A percentile compares a stretch with the other conserved stretches of the same genome.
These are phyloP conservation scores for Hypocreales sp. DNA, from an alignment of 2,329 filamentous ascomycete genomes.

Conservation along the genomic window DNA sequence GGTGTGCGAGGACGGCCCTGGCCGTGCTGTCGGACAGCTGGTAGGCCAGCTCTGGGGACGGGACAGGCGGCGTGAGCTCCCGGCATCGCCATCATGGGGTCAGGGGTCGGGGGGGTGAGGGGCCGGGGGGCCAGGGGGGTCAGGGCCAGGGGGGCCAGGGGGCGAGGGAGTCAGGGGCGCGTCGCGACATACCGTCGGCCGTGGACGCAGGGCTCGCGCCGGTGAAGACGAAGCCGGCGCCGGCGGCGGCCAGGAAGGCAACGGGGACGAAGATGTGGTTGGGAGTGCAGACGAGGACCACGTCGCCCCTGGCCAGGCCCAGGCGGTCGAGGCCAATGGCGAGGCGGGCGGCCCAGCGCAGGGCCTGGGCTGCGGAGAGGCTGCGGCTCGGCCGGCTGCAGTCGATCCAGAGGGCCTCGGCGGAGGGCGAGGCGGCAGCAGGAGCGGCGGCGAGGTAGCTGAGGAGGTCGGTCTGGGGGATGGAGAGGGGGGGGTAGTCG, in stretches of 20 bases:
- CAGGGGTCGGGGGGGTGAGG: background rate
- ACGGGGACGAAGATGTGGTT: conserved; percentile 41
- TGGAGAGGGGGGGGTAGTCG: conserved; percentile 23
- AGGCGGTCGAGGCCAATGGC: conserved; percentile 29
- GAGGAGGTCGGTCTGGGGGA: conserved; percentile 28
- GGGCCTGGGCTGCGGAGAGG: conserved; percentile 29
- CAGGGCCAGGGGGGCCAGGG: no score
- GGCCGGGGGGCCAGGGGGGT: no score
- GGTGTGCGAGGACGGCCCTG: conserved; percentile 33
- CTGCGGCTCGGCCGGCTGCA: conserved; percentile 24
- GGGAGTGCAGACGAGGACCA: conserved; percentile 35
- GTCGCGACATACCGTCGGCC: conserved; percentile 24
- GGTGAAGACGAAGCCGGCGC: conserved; percentile 35
- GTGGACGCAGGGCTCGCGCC: conserved; percentile 38
- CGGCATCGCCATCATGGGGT: no score
- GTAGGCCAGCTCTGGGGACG: conserved; percentile 27
- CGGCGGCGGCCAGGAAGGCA: conserved; percentile 36
- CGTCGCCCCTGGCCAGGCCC: conserved; percentile 29
- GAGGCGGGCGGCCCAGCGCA: conserved; percentile 36
- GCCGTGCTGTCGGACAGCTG: conserved; percentile 35
- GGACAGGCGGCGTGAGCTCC: no score
- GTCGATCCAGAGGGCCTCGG: conserved; percentile 38
- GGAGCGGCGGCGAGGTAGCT: no score
- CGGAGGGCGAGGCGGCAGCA: no score
- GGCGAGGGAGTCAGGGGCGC: no score